These are phyloP conservation scores for Leptographium flavum DNA, from an alignment of 2,329 filamentous ascomycete genomes.

Conservation along the genomic window DNA sequence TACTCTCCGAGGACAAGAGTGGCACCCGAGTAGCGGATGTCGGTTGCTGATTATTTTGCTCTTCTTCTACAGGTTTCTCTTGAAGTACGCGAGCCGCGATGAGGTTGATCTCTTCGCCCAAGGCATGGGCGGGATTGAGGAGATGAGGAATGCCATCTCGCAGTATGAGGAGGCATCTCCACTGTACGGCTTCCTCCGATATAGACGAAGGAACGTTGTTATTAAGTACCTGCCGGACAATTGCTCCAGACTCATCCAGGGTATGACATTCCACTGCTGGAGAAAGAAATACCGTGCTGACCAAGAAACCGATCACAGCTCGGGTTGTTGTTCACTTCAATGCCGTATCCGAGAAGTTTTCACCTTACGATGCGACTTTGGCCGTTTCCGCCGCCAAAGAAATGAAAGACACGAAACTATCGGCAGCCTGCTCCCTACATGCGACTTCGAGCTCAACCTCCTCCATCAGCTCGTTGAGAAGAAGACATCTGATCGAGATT, in stretches of 20 bases:
- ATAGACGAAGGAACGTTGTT: slow-evolving; percentile 76
- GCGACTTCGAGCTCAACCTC: slow-evolving; percentile 78
- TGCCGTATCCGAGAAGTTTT: slow-evolving; percentile 55
- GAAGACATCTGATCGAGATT: slow-evolving; percentile 75
- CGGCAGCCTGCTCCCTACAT: slow-evolving; percentile 77
- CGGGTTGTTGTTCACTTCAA: slow-evolving; percentile 65
- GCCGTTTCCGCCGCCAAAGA: slow-evolving; percentile 61
- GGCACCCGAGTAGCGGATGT: background rate
- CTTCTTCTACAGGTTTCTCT: slow-evolving; percentile 57
- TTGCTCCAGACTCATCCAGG: slow-evolving; percentile 83
- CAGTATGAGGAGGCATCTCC: slow-evolving; percentile 74
- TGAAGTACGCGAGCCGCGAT: slow-evolving; percentile 83
- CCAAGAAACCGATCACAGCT: slow-evolving; percentile 34
- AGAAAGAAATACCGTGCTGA: background rate
- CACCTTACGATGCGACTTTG: slow-evolving; percentile 76
- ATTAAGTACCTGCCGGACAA: slow-evolving; percentile 87
- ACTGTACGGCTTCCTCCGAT: slow-evolving; percentile 82
- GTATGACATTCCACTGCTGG: slow-evolving; percentile 30
- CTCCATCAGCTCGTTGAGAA: slow-evolving; percentile 64
- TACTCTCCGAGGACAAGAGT: background rate
- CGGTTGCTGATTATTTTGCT: background rate
- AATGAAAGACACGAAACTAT: slow-evolving; percentile 76
- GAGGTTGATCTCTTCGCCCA: slow-evolving; percentile 65
- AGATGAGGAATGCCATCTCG: slow-evolving; percentile 65
- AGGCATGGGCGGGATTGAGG: slow-evolving; percentile 70